These are phyloP conservation scores for Cucurbita maxima DNA, from an alignment of 306 rosid genomes.

Conservation along the genomic window DNA sequence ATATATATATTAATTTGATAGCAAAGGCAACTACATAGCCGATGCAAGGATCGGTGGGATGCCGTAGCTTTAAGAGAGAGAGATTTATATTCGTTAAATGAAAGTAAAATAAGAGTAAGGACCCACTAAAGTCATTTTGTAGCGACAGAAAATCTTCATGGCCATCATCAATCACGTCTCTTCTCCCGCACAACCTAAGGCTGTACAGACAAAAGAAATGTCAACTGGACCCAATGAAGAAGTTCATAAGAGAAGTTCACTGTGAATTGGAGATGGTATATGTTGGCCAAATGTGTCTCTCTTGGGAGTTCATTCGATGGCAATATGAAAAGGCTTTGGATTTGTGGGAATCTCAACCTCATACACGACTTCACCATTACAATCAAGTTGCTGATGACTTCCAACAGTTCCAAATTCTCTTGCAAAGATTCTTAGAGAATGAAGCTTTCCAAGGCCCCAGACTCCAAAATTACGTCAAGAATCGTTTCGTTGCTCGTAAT, in stretches of 20 bases:
- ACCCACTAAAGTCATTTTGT: conserved; percentile 51
- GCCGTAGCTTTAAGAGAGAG: too few species aligned
- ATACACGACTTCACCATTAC: conserved; percentile 22
- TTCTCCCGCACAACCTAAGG: conserved; percentile 31
- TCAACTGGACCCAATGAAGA: conserved; percentile 36
- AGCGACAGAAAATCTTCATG: conserved; percentile 19
- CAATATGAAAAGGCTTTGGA: conserved; percentile 53
- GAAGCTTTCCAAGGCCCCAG: conserved; percentile 53
- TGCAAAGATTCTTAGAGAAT: conserved; percentile 48
- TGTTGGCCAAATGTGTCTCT: conserved; percentile 86
- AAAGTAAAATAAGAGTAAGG: conserved; percentile 12
- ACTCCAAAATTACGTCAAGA: conserved; percentile 38
- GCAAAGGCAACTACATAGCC: too few species aligned
- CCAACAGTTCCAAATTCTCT: conserved; percentile 55
- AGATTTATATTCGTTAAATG: too few species aligned
- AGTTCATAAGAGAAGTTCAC: conserved; percentile 41
- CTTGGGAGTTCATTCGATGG: conserved; percentile 94
- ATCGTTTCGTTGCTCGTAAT: conserved; percentile 34
- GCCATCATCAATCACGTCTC: conserved; percentile 22
- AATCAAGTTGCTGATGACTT: conserved; percentile 64
- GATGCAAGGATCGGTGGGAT: too few species aligned
- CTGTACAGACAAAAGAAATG: conserved; percentile 26
- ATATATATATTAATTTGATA: too few species aligned
- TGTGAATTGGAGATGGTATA: conserved; percentile 73
- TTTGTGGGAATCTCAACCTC: conserved; percentile 40